Evolutionary conservation across 768 basidiomycete genomes (phyloP), one percentile per base, ranked within the genome.

Genomic region (Termitomyces sp.): DNA sequence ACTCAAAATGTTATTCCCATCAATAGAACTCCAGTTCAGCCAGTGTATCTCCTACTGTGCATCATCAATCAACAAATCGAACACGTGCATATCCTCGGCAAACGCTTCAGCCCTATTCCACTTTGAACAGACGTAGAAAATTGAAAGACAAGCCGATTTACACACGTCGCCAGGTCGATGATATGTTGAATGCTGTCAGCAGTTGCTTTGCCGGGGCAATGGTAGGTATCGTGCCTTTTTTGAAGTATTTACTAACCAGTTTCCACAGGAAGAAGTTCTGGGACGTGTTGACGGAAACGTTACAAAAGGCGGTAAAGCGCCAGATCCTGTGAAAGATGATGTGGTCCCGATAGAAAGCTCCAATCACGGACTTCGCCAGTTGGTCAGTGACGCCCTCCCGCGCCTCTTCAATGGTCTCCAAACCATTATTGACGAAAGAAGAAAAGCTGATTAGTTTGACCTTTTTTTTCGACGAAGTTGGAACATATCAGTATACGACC

Each of bases 111-210:
- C 53, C 53, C 6, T 58, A 62, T 46, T 44, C 6, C 13, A 22
- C 52, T 28, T 42, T 32, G 3, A 51, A 49, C 50, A 56, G 45
- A 26, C 54, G 58, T 33, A 59, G 47, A 52, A 62, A 53, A 47
- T 6, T 55, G 32, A 62, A 57, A 45, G 61, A 62, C 33, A 61
- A 58, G 43, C 60, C 60, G 18, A 47, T 61, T 10, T 61, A 61
- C 18, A 61, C 60, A 20, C 60, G 56, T 6, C 47, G 57, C 12
- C 60, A 61, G n/a, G 60, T 61, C 43, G 57, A 61, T 24, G 57
- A 61, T 35, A 61, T 61, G 57, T 30, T 61, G 14, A 54, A 48
- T 54, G 57, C 60, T 8, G 60, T 61, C 50, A 55, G 57, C 26
- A 47, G 28, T 24, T 61, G 60, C n/a, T 58, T 61, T 50, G 53